Evolutionary conservation across 2,329 filamentous ascomycete species (phyloP), one percentile per base, ranked within the genome.

Genomic region (Penicillium frequentans): DNA sequence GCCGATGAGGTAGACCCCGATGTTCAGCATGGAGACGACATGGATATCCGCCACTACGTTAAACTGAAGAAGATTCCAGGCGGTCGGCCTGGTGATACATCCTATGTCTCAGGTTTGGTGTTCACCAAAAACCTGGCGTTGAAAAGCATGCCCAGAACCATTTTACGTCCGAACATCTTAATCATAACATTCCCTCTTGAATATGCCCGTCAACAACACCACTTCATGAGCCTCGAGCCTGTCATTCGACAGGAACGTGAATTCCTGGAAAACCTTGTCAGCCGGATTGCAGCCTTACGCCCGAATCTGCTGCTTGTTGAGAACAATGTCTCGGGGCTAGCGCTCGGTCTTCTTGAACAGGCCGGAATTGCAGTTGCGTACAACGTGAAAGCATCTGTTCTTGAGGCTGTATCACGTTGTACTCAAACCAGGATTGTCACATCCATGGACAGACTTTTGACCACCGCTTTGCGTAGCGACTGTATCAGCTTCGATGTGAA

Each of bases 181-280:
- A 91, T 99, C 62, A 88, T 99, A 56, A 93, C 92, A 0, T 99
- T 99, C 69, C 88, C 95, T 0, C 91, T 99, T 56, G 95, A 99
- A 71, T 99, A 99, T 73, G 91, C 96, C 57, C 86, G 95, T 39
- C 92, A 97, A 65, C 88, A 93, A 69, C 85, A 91, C 61, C 93
- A 98, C 72, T 98, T 99, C 72, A 97, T 99, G 93, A 99, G 95
- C 67, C 79, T 99, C 49, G 92, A 98, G 67, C 93, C 93, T 39
- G 92, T 99, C 55, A 96, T 99, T 66, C 90, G 93, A 54, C 95
- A 99, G 73, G 96, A 99, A 75, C 89, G 90, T 64, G 95, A 99
- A 70, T 99, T 95, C 64, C 80, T 99, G 26, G 86, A 89, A 64
- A 95, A 96, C 68, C 85, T 99, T 55, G 92, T 99, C 27, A 93